Evolutionary conservation across 2,329 filamentous ascomycete genomes (phyloP).

Genomic region (Diaporthe australafricana): DNA sequence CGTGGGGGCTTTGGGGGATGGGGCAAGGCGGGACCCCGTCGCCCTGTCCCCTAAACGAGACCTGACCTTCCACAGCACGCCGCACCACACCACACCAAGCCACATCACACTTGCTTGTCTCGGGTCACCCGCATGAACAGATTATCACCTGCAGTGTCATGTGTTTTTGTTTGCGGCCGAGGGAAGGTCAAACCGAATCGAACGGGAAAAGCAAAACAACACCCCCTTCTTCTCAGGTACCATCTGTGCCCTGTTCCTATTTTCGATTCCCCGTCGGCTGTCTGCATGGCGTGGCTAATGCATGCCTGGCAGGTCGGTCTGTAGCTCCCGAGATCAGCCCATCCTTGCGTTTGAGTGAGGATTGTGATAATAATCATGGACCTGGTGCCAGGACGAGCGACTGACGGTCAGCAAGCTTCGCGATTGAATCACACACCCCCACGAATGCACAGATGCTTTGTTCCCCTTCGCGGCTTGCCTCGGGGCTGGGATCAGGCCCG

Average conservation of each 20-base stretch:
- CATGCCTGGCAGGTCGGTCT: neutral
- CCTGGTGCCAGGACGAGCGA: too few relatives aligned
- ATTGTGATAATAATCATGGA: neutral
- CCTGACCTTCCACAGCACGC: neutral
- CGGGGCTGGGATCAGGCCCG: slow-evolving; percentile 7
- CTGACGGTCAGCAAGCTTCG: too few relatives aligned
- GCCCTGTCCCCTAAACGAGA: neutral
- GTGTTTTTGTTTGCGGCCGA: neutral
- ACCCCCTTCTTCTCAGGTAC: neutral
- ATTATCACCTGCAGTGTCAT: slow-evolving; percentile 26
- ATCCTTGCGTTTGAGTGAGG: neutral
- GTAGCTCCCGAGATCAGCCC: slow-evolving; percentile 2
- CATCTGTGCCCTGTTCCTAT: neutral
- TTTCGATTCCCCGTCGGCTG: neutral
- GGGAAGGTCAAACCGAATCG: neutral
- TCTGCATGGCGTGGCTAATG: slow-evolving; percentile 24
- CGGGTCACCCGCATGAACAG: slow-evolving; percentile 21
- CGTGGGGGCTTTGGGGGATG: neutral
- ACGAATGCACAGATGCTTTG: slow-evolving; percentile 5
- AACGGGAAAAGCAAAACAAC: neutral
- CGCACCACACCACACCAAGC: slow-evolving; percentile 2
- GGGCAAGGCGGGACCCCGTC: neutral
- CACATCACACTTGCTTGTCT: slow-evolving; percentile 13
- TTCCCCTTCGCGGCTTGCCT: neutral
- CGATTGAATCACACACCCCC: slow-evolving; percentile 2